A percentile compares a stretch with the other conserved stretches of the same genome.
Evolutionary conservation across 2,329 filamentous ascomycete genomes (phyloP).

Genomic region (Penicillium hordei): DNA sequence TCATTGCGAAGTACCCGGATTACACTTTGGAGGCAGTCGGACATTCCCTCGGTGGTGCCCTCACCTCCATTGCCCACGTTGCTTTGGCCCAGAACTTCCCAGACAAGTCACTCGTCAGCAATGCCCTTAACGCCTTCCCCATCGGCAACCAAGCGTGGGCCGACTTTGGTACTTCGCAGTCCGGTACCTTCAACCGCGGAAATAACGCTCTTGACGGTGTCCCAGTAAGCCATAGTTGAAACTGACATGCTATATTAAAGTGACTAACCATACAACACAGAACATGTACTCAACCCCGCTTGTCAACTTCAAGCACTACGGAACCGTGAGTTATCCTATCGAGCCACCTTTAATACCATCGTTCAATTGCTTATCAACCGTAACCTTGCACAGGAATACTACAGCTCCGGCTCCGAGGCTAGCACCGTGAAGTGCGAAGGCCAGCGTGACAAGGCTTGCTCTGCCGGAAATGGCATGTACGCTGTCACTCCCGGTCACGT

Average conservation of each 20-base stretch:
- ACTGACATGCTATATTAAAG: too few species aligned
- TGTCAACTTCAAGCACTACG: conserved; percentile 28
- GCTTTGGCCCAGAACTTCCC: conserved; percentile 35
- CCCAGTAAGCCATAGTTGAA: conserved; percentile 19
- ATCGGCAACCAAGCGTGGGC: conserved; percentile 33
- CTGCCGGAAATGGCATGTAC: conserved; percentile 28
- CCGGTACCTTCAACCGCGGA: conserved; percentile 28
- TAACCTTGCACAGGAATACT: conserved; percentile 25
- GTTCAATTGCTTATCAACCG: neutral
- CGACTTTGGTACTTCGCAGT: conserved; percentile 24
- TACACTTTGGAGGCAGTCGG: conserved; percentile 33
- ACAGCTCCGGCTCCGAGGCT: conserved; percentile 23
- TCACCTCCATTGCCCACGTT: conserved; percentile 36
- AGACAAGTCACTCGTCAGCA: conserved; percentile 28
- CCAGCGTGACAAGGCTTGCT: conserved; percentile 29
- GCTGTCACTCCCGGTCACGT: conserved; percentile 27
- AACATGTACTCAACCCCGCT: conserved; percentile 29
- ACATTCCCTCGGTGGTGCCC: conserved; percentile 33
- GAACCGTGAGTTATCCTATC: conserved; percentile 20
- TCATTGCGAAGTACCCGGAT: conserved; percentile 29
- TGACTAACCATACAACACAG: conserved; percentile 11
- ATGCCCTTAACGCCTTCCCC: conserved; percentile 35
- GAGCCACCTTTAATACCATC: neutral
- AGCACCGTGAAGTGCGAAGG: conserved; percentile 24
- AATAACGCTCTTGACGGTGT: conserved; percentile 31